Base-by-base conservation (phyloP, 441 rosid genomes). In the Adansonia madagascariensis region DNA sequence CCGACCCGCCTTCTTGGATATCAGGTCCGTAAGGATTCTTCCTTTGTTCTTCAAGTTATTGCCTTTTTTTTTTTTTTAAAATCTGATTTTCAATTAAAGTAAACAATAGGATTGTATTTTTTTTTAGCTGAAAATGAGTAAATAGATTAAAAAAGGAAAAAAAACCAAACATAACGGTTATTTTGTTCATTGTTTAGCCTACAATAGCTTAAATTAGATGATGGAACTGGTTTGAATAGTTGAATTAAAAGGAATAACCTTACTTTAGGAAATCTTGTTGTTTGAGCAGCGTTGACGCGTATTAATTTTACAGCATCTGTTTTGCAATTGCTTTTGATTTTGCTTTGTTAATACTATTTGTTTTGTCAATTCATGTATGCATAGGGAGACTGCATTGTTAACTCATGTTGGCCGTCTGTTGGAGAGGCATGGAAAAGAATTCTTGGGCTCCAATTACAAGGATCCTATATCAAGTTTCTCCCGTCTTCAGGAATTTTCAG, bases 1-100 rank as follows among this genome's bases (percentile, higher is more conserved):
- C 94, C 80, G 94, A 93, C 78, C 95, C 97, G 4, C 94, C 98
- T 43, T 93, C 97, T 73, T 95, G 99, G 99, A 66, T 88, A 18
- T 97, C 97, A 77, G 89, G 89, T 81, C 89, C 86, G 97, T 95
- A 88, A 61, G 84, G 59, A 14, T 50, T 15, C 35, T 20, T 44
- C n/a, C 35, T 27, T 27, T 27, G 35, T 27, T 27, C 35, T 27
- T 27, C 35, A 27, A 27, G 35, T 27, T 27, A 27, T 27, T 27
- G 35, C 35, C 2, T 27, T 27, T 24, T 24, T 27, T 27, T 27
- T 27, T 27, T 11, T 47, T 12, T 20, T 15, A 27, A 12, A 24
- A 31, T 27, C 43, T 61, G 15, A 61, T 12, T 61, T 61, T n/a
- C 66, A 12, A 4, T 24, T n/a, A 64, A 65, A 41, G 70, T 8